A percentile compares a stretch with the other conserved stretches of the same genome.
phyloP scores from a whole-genome alignment of 208 protist genomes.

The Endotrypanum monterogeii region DNA sequence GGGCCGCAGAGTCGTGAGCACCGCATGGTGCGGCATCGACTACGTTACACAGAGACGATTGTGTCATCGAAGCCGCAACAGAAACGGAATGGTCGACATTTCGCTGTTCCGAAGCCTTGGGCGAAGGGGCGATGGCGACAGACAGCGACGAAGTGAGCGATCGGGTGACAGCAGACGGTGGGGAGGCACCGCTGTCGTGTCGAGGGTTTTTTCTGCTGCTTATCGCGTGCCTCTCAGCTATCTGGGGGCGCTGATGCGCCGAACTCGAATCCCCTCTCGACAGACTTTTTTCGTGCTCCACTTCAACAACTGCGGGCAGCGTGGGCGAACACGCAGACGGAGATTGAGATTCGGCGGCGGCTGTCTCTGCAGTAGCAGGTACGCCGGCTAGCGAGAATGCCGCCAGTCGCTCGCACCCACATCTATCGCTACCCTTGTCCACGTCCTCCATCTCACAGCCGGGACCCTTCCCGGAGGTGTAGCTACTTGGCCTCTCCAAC shows the following conservation, averaged over 20 bases:
- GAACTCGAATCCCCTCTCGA: background rate
- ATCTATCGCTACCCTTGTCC: background rate
- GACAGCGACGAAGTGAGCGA: background rate
- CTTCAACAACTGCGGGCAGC: background rate
- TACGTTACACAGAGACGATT: background rate
- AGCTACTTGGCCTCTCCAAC: no score
- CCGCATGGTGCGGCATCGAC: background rate
- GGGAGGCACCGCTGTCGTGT: background rate
- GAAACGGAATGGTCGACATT: background rate
- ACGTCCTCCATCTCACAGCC: background rate
- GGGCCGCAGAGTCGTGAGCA: background rate
- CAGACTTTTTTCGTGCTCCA: background rate
- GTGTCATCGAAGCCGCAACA: background rate
- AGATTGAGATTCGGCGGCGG: background rate
- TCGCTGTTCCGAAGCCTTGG: background rate
- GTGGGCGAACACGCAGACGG: background rate
- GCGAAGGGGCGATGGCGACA: background rate
- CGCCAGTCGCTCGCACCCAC: background rate
- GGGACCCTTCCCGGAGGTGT: background rate
- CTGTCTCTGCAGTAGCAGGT: background rate
- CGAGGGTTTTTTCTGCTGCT: background rate
- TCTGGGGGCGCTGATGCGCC: background rate
- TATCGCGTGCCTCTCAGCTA: background rate
- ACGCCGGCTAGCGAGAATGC: background rate
- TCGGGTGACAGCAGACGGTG: background rate